phyloP scores from a whole-genome alignment of 441 rosid genomes.

The Iberis amara region DNA sequence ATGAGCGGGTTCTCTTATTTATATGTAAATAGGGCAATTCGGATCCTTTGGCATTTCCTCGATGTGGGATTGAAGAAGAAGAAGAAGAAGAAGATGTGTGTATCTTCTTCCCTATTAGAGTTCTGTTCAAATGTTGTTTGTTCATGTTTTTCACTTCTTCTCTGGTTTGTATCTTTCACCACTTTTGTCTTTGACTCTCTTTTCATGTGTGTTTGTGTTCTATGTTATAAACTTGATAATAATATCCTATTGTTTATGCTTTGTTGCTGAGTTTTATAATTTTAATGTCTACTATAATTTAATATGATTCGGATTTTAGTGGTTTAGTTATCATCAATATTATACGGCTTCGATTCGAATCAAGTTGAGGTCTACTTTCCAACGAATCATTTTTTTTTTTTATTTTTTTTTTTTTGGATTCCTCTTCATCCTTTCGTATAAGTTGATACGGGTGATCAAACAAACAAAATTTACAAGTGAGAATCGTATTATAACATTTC shows the following conservation, averaged over 20 bases:
- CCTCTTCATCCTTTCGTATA: too few relatives aligned
- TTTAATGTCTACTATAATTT: neutral
- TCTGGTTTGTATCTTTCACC: constrained; percentile 8
- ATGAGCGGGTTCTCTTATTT: constrained; percentile 16
- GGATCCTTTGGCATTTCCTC: constrained; percentile 30
- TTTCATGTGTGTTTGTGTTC: constrained; percentile 2
- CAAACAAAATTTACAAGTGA: too few relatives aligned
- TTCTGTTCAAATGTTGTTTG: constrained; percentile 13
- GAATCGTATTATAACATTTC: too few relatives aligned
- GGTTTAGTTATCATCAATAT: neutral
- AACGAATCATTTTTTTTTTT: too few relatives aligned
- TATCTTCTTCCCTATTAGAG: constrained; percentile 17
- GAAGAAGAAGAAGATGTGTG: constrained; percentile 4
- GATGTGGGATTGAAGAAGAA: constrained; percentile 18
- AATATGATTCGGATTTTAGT: neutral
- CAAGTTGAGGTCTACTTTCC: neutral
- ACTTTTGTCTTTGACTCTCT: constrained; percentile 13
- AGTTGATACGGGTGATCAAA: too few relatives aligned
- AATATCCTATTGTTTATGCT: neutral
- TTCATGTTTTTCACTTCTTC: constrained; percentile 12
- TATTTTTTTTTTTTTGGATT: too few relatives aligned
- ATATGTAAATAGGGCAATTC: constrained; percentile 27
- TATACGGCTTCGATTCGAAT: too few relatives aligned
- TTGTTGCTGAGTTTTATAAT: constrained; percentile 3
- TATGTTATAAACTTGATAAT: constrained; percentile 9